These are phyloP conservation scores for Sarocladium oryzae DNA, from an alignment of 2,329 filamentous ascomycete genomes.

Conservation along the genomic window DNA sequence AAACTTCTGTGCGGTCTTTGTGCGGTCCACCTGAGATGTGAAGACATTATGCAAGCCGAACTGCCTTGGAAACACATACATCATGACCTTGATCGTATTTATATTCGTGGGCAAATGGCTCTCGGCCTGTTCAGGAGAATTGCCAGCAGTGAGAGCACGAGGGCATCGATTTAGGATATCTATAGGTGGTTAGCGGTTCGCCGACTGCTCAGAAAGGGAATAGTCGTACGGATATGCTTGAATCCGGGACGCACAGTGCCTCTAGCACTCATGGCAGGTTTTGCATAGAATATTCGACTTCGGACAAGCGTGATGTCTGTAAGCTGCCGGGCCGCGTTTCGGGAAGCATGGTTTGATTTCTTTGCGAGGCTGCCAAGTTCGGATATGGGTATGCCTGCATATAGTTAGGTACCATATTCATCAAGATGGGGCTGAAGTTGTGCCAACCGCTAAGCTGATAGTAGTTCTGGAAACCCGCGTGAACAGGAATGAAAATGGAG, in stretches of 20 bases:
- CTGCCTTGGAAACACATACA: constrained; percentile 89
- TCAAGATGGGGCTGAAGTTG: constrained; percentile 3
- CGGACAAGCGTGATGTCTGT: constrained; percentile 69
- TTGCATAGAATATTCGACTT: constrained; percentile 80
- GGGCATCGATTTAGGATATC: constrained; percentile 74
- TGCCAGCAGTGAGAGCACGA: too few species aligned
- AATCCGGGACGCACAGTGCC: constrained; percentile 68
- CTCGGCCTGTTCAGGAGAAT: neutral
- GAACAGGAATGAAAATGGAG: constrained; percentile 64
- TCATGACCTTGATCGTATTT: too few species aligned
- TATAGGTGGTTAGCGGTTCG: constrained; percentile 27
- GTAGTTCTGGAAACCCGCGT: constrained; percentile 57
- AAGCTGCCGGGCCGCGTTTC: constrained; percentile 21
- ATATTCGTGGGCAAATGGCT: too few species aligned
- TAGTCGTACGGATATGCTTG: constrained; percentile 66
- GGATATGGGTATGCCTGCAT: constrained; percentile 42
- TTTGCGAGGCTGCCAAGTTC: constrained; percentile 30
- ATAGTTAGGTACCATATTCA: constrained; percentile 11
- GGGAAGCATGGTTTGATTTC: neutral
- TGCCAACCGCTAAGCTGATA: constrained; percentile 70
- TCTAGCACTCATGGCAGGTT: constrained; percentile 61
- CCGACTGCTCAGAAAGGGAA: constrained; percentile 12
- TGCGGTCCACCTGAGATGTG: constrained; percentile 57
- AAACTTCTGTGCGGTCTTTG: constrained; percentile 64
- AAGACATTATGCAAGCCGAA: constrained; percentile 93